Evolutionary conservation across 2,329 filamentous ascomycete genomes (phyloP).

Genomic region (Trichocomaceae sp.): DNA sequence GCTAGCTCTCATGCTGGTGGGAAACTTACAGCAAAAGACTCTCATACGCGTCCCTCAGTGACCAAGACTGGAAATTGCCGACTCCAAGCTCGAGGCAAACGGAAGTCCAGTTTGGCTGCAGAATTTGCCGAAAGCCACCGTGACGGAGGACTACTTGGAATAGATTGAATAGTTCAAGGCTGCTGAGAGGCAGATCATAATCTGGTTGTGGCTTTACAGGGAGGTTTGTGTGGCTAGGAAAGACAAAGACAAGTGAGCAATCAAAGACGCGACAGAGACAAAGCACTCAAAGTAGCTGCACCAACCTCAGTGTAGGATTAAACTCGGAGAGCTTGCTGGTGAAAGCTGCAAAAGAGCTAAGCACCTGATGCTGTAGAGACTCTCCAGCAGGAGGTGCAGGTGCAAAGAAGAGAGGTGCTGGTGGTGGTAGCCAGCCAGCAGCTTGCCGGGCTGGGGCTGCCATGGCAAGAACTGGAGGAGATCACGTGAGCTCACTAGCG

Average conservation of each 20-base stretch:
- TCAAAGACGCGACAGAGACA: neutral
- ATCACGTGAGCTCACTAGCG: neutral
- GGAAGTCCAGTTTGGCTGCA: neutral
- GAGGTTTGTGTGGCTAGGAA: neutral
- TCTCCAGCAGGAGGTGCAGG: neutral
- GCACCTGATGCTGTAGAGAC: neutral
- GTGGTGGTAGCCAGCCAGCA: neutral
- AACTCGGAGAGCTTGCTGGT: neutral
- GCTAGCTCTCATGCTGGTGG: neutral
- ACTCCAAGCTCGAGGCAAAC: neutral
- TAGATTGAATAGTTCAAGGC: neutral
- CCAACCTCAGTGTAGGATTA: constrained; percentile 10
- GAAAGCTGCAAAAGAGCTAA: neutral
- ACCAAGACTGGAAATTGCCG: neutral
- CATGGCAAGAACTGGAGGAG: neutral
- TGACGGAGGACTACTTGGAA: neutral
- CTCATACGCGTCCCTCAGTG: neutral
- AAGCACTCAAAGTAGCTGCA: neutral
- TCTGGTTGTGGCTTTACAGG: neutral
- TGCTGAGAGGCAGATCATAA: neutral
- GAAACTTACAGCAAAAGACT: neutral
- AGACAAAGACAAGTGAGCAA: neutral
- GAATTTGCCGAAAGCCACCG: neutral
- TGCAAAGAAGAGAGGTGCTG: neutral
- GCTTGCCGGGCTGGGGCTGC: neutral